Evolutionary conservation across 2,329 filamentous ascomycete species (phyloP), one percentile per base, ranked within the genome.

Genomic region (Blastomyces percursus): DNA sequence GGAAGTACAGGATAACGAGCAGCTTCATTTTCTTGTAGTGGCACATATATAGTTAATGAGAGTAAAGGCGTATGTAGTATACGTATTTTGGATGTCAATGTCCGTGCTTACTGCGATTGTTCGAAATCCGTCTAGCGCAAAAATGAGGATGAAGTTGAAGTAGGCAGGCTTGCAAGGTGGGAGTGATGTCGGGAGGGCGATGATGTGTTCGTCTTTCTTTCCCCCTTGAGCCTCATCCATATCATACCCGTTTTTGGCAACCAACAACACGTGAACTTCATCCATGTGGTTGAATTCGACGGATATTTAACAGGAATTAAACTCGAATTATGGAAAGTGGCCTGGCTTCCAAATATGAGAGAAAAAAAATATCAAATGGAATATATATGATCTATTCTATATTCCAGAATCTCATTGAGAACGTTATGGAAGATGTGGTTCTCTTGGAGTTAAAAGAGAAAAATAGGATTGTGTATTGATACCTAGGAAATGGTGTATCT

Each of bases 401-500:
- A n/a, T 52, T 52, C 44, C 21, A 48, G 7, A 52, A 19, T 19
- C 14, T 32, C 24, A 38, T 38, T 54, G 16, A 14, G 12, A 14
- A 30, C 9, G 42, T 40, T 24, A 27, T 40, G n/a, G 32, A 40
- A 21, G 19, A 40, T n/a, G n/a, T n/a, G n/a, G n/a, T n/a, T n/a
- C n/a, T n/a, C n/a, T n/a, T n/a, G n/a, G n/a, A 24, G 38, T 24
- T 12, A 35, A 24, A 42, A 42, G 12, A 8, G 6, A 27, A 57
- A 42, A 8, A 40, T 1, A 30, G 35, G 40, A 24, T 57, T 42
- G 7, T 42, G 2, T 27, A 42, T 66, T 64, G 70, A 63, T 52
- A 61, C 51, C n/a, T 51, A 50, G 50, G 61, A 62, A 67, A 64
- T 63, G 67, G 55, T 32, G 54, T 55, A 30, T 65, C 59, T 35